Conservation (phyloP, 2,329 filamentous ascomycete genomes). For the Aspergillus oerlinghausenensis region DNA sequence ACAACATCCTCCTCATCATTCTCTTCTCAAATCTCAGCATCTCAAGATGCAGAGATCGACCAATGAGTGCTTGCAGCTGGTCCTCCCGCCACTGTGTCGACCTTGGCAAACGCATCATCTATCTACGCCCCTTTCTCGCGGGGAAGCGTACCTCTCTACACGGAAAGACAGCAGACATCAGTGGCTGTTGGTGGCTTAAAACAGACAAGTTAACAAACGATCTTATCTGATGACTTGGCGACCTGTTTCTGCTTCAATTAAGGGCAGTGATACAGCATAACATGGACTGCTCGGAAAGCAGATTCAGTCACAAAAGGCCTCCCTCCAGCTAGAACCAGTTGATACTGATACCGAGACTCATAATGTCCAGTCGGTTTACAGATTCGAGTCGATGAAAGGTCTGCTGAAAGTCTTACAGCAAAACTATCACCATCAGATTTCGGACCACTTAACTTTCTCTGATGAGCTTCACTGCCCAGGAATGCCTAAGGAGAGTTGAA, state of each 20-base stretch:
- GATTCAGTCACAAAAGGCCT: neutral
- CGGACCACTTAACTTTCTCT: neutral
- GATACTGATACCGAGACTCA: neutral
- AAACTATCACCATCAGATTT: neutral
- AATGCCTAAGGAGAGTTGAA: neutral
- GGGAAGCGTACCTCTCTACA: neutral
- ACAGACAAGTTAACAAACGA: neutral
- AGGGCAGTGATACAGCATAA: neutral
- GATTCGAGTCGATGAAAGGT: neutral
- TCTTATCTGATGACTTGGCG: conserved; percentile 12
- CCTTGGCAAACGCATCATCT: neutral
- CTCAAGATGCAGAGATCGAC: neutral
- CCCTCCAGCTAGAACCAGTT: neutral
- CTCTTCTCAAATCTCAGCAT: neutral
- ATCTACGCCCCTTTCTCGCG: neutral
- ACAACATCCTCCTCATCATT: neutral
- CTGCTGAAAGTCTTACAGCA: neutral
- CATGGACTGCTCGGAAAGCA: neutral
- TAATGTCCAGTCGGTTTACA: neutral
- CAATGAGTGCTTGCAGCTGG: neutral
- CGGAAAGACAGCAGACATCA: neutral
- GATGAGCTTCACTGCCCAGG: neutral
- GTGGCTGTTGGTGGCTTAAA: neutral
- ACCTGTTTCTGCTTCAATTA: neutral
- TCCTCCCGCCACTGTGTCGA: neutral